Percentiles rank a stretch among this genome's conserved stretches.
Conservation (phyloP, 1,139 yeast genomes). For the Candida anutae region DNA sequence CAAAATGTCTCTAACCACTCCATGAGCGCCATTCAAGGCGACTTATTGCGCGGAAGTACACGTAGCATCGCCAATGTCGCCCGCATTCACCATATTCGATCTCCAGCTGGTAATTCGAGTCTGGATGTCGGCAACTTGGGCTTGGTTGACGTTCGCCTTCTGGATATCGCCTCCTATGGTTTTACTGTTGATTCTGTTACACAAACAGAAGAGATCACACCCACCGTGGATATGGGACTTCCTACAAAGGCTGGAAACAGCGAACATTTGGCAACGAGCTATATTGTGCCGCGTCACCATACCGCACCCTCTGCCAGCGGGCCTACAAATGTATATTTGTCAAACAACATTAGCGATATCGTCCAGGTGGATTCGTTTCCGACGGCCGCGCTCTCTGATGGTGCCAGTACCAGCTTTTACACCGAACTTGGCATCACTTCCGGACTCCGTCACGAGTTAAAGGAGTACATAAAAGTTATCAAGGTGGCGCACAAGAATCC, state of each 20-base stretch:
- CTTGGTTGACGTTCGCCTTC: too few relatives aligned
- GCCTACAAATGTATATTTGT: slow-evolving; percentile 12
- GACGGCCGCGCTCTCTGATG: slow-evolving; percentile 6
- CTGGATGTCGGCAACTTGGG: too few relatives aligned
- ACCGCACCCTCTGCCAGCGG: slow-evolving; percentile 5
- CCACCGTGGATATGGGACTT: slow-evolving; percentile 1
- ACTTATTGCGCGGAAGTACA: slow-evolving; percentile 19
- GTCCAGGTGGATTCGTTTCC: slow-evolving; percentile 30
- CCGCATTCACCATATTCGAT: slow-evolving; percentile 6
- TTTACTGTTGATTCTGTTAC: slow-evolving; percentile 1
- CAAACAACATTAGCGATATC: slow-evolving; percentile 14
- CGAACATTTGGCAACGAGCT: slow-evolving; percentile 9
- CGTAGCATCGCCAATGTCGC: slow-evolving; percentile 29
- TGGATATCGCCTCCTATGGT: slow-evolving; percentile 7
- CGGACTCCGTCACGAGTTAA: slow-evolving; percentile 36
- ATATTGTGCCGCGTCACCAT: slow-evolving; percentile 7
- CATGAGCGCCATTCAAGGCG: slow-evolving; percentile 29
- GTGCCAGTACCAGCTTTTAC: slow-evolving; percentile 11
- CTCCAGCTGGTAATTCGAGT: slow-evolving; percentile 12
- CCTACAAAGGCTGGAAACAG: background rate
- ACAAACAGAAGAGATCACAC: background rate
- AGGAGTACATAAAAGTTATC: slow-evolving; percentile 40
- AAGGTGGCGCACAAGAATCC: too few relatives aligned
- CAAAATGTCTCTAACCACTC: slow-evolving; percentile 13
- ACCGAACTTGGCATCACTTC: slow-evolving; percentile 40